Percentiles rank a stretch among this genome's conserved stretches.
phyloP scores from a whole-genome alignment of 345 rosid genomes.

The Citrus cavaleriei region DNA sequence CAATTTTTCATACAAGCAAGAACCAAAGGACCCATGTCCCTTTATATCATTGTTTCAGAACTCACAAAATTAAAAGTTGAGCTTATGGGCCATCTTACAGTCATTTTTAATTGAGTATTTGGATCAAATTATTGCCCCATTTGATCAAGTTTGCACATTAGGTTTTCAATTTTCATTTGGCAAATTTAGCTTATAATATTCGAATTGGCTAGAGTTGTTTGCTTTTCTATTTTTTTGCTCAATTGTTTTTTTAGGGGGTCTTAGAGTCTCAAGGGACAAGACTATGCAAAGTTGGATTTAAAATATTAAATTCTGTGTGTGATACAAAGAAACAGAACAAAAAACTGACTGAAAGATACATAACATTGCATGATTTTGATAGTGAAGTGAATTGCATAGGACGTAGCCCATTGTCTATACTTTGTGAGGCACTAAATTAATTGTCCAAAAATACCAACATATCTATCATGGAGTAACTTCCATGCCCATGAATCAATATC shows the following conservation, averaged over 20 bases:
- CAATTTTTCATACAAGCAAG: background rate
- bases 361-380: slow-evolving; percentile 25
- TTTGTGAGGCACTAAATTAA: slow-evolving; percentile 39
- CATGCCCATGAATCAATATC: slow-evolving; percentile 12
- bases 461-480: background rate
- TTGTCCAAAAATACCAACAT: slow-evolving; percentile 1
- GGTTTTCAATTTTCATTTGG: background rate
- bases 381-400: slow-evolving; percentile 26
- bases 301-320: slow-evolving; percentile 13
- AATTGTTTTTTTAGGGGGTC: too few species aligned
- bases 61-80: slow-evolving; percentile 7
- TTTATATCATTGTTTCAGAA: slow-evolving; percentile 18
- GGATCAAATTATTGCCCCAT: background rate
- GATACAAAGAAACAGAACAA: slow-evolving; percentile 22
- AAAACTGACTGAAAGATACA: slow-evolving; percentile 33
- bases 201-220: background rate
- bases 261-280: background rate
- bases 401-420: slow-evolving; percentile 33
- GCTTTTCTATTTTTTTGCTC: background rate
- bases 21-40: slow-evolving; percentile 22
- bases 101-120: background rate
- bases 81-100: slow-evolving; percentile 17
- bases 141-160: background rate
- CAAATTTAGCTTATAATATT: background rate
- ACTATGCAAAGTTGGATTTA: slow-evolving; percentile 6